These are phyloP conservation scores for Capronia coronata DNA, from an alignment of 2,329 filamentous ascomycete species.

Conservation along the genomic window DNA sequence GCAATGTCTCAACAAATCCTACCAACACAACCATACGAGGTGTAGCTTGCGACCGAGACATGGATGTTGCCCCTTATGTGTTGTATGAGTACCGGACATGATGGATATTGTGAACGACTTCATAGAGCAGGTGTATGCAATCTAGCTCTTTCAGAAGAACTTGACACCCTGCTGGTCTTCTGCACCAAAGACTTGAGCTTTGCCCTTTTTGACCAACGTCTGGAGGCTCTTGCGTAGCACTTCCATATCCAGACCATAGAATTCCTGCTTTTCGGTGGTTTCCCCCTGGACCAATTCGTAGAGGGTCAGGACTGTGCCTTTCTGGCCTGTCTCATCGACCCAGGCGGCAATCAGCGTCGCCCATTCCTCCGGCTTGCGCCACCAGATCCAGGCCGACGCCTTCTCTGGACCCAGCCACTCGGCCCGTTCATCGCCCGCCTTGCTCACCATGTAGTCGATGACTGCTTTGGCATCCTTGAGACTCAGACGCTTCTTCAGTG, in stretches of 20 bases:
- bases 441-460: slow-evolving; percentile 50
- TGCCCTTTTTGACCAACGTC: slow-evolving; percentile 79
- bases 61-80: background rate
- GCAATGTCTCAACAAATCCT: slow-evolving; percentile 79
- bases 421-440: slow-evolving; percentile 45
- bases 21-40: slow-evolving; percentile 57
- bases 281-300: slow-evolving; percentile 92
- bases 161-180: slow-evolving; percentile 89
- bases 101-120: background rate
- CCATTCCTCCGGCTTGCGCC: slow-evolving; percentile 87
- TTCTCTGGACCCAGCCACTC: slow-evolving; percentile 52
- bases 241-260: slow-evolving; percentile 80
- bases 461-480: slow-evolving; percentile 49
- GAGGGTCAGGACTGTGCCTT: slow-evolving; percentile 78
- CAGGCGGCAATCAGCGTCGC: slow-evolving; percentile 69
- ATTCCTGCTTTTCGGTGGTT: slow-evolving; percentile 60
- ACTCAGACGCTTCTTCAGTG: slow-evolving; percentile 42
- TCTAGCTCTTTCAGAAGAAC: slow-evolving; percentile 64
- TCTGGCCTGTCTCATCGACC: slow-evolving; percentile 83
- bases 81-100: background rate
- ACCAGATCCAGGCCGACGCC: slow-evolving; percentile 39
- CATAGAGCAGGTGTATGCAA: no score
- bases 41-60: slow-evolving; percentile 19
- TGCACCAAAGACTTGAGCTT: slow-evolving; percentile 85
- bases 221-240: slow-evolving; percentile 71